These are phyloP conservation scores for Ogataea allantospora DNA, from an alignment of 805 yeast species.

Conservation along the genomic window DNA sequence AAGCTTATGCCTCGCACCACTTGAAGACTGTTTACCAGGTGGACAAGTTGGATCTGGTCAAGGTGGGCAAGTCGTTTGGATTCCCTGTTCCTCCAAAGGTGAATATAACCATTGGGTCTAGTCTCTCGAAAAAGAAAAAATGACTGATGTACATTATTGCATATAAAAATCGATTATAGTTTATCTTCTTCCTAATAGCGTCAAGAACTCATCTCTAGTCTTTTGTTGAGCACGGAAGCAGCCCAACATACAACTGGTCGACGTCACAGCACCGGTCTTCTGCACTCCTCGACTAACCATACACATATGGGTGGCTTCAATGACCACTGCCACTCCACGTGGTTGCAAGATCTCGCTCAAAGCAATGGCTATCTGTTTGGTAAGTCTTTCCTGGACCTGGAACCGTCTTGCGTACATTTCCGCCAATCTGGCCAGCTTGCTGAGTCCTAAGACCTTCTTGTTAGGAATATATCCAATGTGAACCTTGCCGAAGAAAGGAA, in stretches of 20 bases:
- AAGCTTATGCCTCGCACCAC: conserved; percentile 96
- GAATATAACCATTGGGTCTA: conserved; percentile 91
- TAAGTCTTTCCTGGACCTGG: conserved; percentile 96
- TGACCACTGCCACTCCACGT: conserved; percentile 96
- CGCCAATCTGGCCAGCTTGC: conserved; percentile 91
- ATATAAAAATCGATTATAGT: conserved; percentile 10
- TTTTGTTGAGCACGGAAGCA: conserved; percentile 91
- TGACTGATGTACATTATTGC: conserved; percentile 10
- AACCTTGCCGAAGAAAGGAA: conserved; percentile 95
- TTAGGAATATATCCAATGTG: conserved; percentile 98
- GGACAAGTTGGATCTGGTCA: conserved; percentile 88
- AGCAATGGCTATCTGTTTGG: conserved; percentile 97
- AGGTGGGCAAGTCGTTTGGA: conserved; percentile 95
- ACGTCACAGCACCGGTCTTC: conserved; percentile 89
- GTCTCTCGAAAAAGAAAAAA: conserved; percentile 37
- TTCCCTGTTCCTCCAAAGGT: conserved; percentile 96
- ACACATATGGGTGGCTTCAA: conserved; percentile 98
- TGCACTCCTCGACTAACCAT: conserved; percentile 98
- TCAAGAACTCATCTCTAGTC: conserved; percentile 93
- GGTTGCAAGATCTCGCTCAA: conserved; percentile 87
- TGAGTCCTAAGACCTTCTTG: conserved; percentile 85
- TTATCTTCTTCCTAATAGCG: conserved; percentile 59
- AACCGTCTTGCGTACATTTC: conserved; percentile 95
- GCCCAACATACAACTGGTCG: conserved; percentile 96
- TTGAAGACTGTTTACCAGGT: conserved; percentile 94